These are phyloP conservation scores for Borovskyia barvae DNA, from an alignment of 208 protist species.

Conservation along the genomic window DNA sequence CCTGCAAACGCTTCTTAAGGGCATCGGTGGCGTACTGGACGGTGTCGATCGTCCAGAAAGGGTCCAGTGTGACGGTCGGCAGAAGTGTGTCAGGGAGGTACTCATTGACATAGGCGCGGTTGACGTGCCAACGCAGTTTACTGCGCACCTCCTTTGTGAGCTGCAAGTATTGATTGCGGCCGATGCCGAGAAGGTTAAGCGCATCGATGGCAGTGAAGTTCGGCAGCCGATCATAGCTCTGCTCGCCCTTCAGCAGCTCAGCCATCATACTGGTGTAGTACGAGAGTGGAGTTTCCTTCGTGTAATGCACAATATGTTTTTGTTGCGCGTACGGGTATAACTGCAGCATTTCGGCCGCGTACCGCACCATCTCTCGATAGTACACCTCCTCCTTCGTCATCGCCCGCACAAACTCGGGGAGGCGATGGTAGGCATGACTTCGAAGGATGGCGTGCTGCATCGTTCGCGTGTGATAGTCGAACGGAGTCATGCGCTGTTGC, in stretches of 20 bases:
- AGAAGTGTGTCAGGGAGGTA: conserved; percentile 62
- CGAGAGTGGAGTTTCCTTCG: conserved; percentile 59
- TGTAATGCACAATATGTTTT: conserved; percentile 57
- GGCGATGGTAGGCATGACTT: conserved; percentile 56
- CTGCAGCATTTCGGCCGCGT: conserved; percentile 49
- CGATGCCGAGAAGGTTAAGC: conserved; percentile 93
- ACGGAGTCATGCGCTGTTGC: conserved; percentile 54
- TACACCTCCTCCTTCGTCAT: conserved; percentile 61
- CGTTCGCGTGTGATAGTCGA: conserved; percentile 43
- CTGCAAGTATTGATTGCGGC: conserved; percentile 97
- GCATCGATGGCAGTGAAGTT: conserved; percentile 97
- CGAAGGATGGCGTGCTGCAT: conserved; percentile 50
- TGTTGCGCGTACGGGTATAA: conserved; percentile 81
- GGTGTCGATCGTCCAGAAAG: conserved; percentile 54
- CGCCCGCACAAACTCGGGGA: conserved; percentile 56
- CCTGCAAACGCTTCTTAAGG: conserved; percentile 25
- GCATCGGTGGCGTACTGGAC: conserved; percentile 32
- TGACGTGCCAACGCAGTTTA: conserved; percentile 84
- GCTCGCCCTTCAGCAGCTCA: conserved; percentile 70
- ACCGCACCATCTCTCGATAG: conserved; percentile 66
- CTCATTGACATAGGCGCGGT: conserved; percentile 52
- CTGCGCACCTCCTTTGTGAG: conserved; percentile 93
- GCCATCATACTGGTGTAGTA: conserved; percentile 79
- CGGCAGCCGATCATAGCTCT: conserved; percentile 94
- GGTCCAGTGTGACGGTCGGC: conserved; percentile 36